phyloP scores from a whole-genome alignment of 805 yeast genomes.

The Yarrowia porcina region DNA sequence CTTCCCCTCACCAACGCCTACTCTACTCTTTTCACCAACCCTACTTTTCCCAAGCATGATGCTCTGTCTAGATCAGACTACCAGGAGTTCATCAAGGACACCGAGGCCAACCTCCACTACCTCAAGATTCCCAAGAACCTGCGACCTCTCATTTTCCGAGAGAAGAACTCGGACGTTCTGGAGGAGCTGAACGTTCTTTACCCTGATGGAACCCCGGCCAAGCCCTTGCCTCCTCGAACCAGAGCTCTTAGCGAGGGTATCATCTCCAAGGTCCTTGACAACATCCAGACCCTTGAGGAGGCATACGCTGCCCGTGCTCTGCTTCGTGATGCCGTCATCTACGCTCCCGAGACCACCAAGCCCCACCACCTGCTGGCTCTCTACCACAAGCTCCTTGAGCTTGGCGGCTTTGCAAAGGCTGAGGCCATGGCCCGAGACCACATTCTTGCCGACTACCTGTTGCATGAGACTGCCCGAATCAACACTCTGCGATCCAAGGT shows the following conservation, averaged over 20 bases:
- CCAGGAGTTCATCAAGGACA: not conserved
- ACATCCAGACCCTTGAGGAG: not conserved
- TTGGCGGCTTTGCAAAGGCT: not conserved
- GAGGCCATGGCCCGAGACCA: not conserved
- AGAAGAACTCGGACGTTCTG: constrained; percentile 9
- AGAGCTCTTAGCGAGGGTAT: no score
- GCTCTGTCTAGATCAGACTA: not conserved
- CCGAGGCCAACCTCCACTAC: not conserved
- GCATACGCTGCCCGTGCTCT: not conserved
- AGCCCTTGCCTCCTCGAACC: constrained; percentile 13
- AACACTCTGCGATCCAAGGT: constrained; percentile 5
- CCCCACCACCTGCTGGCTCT: constrained; percentile 9
- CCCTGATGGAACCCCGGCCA: not conserved
- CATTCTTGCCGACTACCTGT: not conserved
- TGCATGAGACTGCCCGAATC: constrained; percentile 5
- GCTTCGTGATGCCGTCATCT: not conserved
- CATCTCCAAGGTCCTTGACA: not conserved
- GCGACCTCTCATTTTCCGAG: constrained; percentile 14
- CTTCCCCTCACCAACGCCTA: not conserved
- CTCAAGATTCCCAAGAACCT: constrained; percentile 25
- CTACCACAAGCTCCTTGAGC: not conserved
- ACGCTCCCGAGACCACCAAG: not conserved
- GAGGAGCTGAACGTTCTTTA: constrained; percentile 19
- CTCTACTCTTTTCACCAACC: not conserved
- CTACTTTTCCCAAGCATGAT: not conserved